Evolutionary conservation across 495 filamentous ascomycete species (phyloP).

Genomic region (Pseudevernia furfuracea): DNA sequence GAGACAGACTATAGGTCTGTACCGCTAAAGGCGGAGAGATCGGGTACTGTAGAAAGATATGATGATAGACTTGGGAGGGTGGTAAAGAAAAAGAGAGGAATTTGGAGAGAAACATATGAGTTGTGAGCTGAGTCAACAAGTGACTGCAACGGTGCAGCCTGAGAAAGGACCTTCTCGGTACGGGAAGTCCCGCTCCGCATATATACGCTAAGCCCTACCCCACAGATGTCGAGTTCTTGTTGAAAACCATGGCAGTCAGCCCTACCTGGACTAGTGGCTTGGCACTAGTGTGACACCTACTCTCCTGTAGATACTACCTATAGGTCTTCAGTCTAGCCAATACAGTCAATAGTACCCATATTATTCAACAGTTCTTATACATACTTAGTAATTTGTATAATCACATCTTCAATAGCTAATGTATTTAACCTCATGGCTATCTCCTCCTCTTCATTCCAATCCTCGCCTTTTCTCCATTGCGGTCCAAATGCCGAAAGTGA

Average conservation of each 20-base stretch:
- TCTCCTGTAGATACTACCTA: no score
- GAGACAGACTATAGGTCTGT: background rate
- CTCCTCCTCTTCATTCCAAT: slow-evolving; percentile 22
- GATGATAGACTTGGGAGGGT: background rate
- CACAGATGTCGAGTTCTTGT: no score
- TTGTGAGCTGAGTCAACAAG: slow-evolving; percentile 1
- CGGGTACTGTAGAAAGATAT: no score
- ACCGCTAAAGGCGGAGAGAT: background rate
- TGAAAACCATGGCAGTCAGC: no score
- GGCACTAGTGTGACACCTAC: no score
- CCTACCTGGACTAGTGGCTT: no score
- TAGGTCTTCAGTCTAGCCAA: no score
- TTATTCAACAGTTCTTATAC: no score
- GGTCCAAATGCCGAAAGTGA: slow-evolving; percentile 47
- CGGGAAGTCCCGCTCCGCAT: slow-evolving; percentile 8
- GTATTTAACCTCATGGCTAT: background rate
- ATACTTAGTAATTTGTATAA: no score
- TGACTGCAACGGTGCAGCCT: slow-evolving; percentile 6
- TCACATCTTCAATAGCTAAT: background rate
- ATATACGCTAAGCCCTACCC: slow-evolving; percentile 9
- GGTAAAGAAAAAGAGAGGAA: background rate
- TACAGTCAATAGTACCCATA: no score
- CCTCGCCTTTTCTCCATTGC: slow-evolving; percentile 67
- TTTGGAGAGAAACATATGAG: background rate
- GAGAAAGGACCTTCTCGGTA: background rate